Percentiles rank a stretch among this genome's conserved stretches.
Conservation (phyloP, 768 basidiomycete genomes). For the Suillus spraguei region DNA sequence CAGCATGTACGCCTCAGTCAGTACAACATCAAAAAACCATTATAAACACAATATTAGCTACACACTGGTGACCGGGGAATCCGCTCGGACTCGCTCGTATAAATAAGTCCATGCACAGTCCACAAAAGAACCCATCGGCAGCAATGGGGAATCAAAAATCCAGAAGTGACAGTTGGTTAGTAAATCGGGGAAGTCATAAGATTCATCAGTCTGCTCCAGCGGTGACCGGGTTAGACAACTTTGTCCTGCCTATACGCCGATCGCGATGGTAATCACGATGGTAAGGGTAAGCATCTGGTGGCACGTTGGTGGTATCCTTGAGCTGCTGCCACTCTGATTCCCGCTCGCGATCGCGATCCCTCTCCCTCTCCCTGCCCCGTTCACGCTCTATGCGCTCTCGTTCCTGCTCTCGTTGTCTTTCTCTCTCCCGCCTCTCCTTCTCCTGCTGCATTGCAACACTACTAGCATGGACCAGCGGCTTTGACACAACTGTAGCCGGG, state of each 20-base stretch:
- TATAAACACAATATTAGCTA: slow-evolving; percentile 7
- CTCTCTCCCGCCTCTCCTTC: slow-evolving; percentile 42
- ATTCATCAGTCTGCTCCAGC: slow-evolving; percentile 16
- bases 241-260: slow-evolving; percentile 23
- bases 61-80: not conserved
- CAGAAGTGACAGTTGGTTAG: slow-evolving; percentile 4
- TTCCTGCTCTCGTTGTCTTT: slow-evolving; percentile 30
- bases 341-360: slow-evolving; percentile 21
- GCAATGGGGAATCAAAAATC: not conserved
- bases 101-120: slow-evolving; percentile 1
- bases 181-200: not conserved
- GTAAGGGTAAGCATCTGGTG: slow-evolving; percentile 19
- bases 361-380: slow-evolving; percentile 14
- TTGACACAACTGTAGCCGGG: slow-evolving; percentile 12
- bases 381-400: slow-evolving; percentile 29
- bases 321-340: slow-evolving; percentile 21
- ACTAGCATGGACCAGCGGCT: slow-evolving; percentile 50
- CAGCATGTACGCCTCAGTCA: not conserved
- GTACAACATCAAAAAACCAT: slow-evolving; percentile 1
- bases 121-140: not conserved
- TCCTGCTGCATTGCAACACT: slow-evolving; percentile 56
- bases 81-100: not conserved
- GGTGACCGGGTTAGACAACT: slow-evolving; percentile 14
- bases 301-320: slow-evolving; percentile 32
- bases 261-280: slow-evolving; percentile 23